These are phyloP conservation scores for Bathelium albidoporum DNA, from an alignment of 495 filamentous ascomycete genomes.

Conservation along the genomic window DNA sequence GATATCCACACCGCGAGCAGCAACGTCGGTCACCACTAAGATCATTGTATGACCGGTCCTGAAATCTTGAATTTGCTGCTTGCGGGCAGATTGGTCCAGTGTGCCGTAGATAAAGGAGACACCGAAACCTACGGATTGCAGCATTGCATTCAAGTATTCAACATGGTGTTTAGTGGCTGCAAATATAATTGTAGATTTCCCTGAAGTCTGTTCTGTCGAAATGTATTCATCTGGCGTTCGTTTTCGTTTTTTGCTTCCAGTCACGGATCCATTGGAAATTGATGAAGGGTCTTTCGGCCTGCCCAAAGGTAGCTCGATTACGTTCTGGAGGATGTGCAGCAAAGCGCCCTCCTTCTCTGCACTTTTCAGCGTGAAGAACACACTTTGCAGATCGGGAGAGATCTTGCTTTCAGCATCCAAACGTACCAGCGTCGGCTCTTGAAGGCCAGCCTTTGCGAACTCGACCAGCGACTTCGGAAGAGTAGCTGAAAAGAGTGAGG, in stretches of 20 bases:
- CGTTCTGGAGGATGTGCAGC: slow-evolving; percentile 74
- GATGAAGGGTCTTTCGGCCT: slow-evolving; percentile 43
- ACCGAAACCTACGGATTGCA: slow-evolving; percentile 66
- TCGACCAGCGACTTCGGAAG: slow-evolving; percentile 88
- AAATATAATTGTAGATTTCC: slow-evolving; percentile 88
- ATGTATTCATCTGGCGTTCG: slow-evolving; percentile 37
- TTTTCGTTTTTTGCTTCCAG: slow-evolving; percentile 39
- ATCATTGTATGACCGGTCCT: slow-evolving; percentile 75
- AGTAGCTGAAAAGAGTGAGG: slow-evolving; percentile 88
- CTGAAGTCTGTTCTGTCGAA: slow-evolving; percentile 49
- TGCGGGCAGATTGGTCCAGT: slow-evolving; percentile 84
- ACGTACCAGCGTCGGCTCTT: slow-evolving; percentile 78
- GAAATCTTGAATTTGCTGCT: slow-evolving; percentile 82
- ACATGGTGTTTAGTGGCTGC: slow-evolving; percentile 94
- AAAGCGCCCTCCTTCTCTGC: slow-evolving; percentile 89
- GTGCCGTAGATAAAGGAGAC: slow-evolving; percentile 90
- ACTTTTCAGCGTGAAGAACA: slow-evolving; percentile 86
- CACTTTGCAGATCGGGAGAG: slow-evolving; percentile 83
- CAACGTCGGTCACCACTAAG: slow-evolving; percentile 94
- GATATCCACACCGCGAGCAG: slow-evolving; percentile 95
- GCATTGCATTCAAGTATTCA: slow-evolving; percentile 74
- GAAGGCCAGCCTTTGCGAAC: slow-evolving; percentile 84
- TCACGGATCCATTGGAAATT: slow-evolving; percentile 26
- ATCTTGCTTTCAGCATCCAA: slow-evolving; percentile 92
- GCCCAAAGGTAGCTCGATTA: slow-evolving; percentile 88